Evolutionary conservation across 192 early-diverging fungal genomes (phyloP).

Genomic region (Coemansia sp.): DNA sequence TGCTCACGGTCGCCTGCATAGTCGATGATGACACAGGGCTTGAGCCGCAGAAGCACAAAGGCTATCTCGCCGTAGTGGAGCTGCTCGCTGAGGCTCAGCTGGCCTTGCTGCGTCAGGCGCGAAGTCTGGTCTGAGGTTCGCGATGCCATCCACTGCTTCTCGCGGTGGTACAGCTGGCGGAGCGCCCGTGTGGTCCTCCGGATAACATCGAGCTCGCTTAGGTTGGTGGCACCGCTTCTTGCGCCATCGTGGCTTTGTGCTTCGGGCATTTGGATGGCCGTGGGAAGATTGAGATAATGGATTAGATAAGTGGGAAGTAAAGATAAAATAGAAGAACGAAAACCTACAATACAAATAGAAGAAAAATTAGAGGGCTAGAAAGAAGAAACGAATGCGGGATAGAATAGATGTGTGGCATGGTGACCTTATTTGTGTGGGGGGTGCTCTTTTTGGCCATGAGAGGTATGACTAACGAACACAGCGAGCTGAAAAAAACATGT

Average conservation of each 20-base stretch:
- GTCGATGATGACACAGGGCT: slow-evolving; percentile 45
- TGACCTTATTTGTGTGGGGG: slow-evolving; percentile 1
- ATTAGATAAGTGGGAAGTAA: background rate
- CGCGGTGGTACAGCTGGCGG: slow-evolving; percentile 44
- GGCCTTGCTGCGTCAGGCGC: slow-evolving; percentile 38
- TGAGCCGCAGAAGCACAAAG: slow-evolving; percentile 43
- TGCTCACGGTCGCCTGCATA: slow-evolving; percentile 37
- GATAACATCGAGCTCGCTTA: slow-evolving; percentile 21
- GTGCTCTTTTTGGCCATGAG: too few relatives aligned
- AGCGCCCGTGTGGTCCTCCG: slow-evolving; percentile 42
- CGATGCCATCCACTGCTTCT: slow-evolving; percentile 29
- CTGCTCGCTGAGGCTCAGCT: slow-evolving; percentile 37
- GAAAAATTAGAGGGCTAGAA: background rate
- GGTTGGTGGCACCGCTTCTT: background rate
- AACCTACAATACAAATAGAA: background rate
- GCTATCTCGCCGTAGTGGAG: slow-evolving; percentile 47
- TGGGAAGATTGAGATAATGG: background rate
- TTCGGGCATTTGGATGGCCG: background rate
- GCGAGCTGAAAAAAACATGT: too few relatives aligned
- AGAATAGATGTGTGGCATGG: background rate
- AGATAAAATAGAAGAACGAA: background rate
- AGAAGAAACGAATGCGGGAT: background rate
- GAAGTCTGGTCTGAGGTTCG: slow-evolving; percentile 26
- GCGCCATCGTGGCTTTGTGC: background rate
- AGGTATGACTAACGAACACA: too few relatives aligned